Evolutionary conservation across 495 filamentous ascomycete genomes (phyloP), one percentile per base, ranked within the genome.

Genomic region (Aspergillus heteromorphus): DNA sequence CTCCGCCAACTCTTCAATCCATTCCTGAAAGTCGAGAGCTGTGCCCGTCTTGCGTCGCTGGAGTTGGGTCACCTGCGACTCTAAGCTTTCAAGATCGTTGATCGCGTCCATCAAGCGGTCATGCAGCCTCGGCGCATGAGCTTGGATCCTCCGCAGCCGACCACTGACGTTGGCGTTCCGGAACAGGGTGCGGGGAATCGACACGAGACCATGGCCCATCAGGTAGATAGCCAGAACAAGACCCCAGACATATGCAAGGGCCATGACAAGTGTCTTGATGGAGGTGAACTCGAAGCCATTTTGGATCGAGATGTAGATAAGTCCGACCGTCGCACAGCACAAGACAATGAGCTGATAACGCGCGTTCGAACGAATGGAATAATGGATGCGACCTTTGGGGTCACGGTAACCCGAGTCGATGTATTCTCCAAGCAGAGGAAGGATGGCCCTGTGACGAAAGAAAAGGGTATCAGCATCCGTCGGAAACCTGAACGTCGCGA

Each of bases 131-230:
- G 92, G 89, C 6, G 93, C 93, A 54, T 86, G 79, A 2, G 79
- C 72, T 64, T 97, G 91, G 17, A 96, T 73, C 25, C 85, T 77
- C 49, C 83, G 82, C 40, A 98, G 65, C 45, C 84, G 81, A 43
- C 79, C 80, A 62, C 85, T 86, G 48, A 87, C 79, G 59, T 84
- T 87, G 13, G 90, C 84, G 61, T 87, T 87, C 42, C 84, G 82
- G 64, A 91, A 85, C 1, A 98, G 69, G 16, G 80, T 79, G 59
- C 92, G 80, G 6, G 93, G 93, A 43, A 97, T 87, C 11, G 93
- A 86, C 40, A 98, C 93, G 34, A 97, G 75, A 9, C 93, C 93
- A 61, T 98, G 92, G 6, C 93, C 93, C 93, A 98, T 97, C 18
- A 98, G 79, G 63, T 92, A 96, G 53, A 97, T 96, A 14, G 91